Evolutionary conservation across 805 yeast species (phyloP).

Genomic region (Isabelozyma heimii): DNA sequence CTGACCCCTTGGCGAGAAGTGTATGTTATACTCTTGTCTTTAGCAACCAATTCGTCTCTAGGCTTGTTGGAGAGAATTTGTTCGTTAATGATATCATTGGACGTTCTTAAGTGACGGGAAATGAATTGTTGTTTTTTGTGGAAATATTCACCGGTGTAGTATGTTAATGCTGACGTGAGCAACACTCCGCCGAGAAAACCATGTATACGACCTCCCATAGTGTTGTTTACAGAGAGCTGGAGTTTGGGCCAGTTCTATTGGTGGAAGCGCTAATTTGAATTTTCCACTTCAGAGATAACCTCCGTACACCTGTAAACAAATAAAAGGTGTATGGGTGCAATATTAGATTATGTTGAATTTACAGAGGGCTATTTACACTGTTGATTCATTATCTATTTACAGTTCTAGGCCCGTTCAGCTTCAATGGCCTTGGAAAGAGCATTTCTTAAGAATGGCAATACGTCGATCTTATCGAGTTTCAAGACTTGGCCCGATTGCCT

Average conservation of each 20-base stretch:
- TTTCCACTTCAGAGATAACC: neutral
- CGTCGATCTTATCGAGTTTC: slow-evolving; percentile 36
- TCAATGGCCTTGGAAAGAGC: slow-evolving; percentile 21
- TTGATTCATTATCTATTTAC: neutral
- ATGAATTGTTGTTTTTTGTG: slow-evolving; percentile 45
- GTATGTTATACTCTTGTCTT: slow-evolving; percentile 22
- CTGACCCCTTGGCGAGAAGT: slow-evolving; percentile 36
- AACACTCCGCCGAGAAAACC: slow-evolving; percentile 53
- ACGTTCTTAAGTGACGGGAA: slow-evolving; percentile 44
- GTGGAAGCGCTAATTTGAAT: neutral
- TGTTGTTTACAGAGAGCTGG: neutral
- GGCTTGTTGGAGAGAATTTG: slow-evolving; percentile 50
- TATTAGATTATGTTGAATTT: neutral
- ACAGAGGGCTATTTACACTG: neutral
- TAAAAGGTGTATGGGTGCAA: too few species aligned
- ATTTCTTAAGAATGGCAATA: slow-evolving; percentile 34
- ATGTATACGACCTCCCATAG: slow-evolving; percentile 43
- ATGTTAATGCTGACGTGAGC: slow-evolving; percentile 60
- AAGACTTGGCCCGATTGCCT: slow-evolving; percentile 38
- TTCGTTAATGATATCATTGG: slow-evolving; percentile 51
- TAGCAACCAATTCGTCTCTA: slow-evolving; percentile 42
- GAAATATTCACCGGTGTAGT: slow-evolving; percentile 59
- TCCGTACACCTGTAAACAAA: neutral
- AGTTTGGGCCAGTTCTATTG: neutral
- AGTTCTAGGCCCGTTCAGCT: slow-evolving; percentile 3